Base-by-base conservation (phyloP, 805 yeast species). In the Metschnikowia colocasiae region DNA sequence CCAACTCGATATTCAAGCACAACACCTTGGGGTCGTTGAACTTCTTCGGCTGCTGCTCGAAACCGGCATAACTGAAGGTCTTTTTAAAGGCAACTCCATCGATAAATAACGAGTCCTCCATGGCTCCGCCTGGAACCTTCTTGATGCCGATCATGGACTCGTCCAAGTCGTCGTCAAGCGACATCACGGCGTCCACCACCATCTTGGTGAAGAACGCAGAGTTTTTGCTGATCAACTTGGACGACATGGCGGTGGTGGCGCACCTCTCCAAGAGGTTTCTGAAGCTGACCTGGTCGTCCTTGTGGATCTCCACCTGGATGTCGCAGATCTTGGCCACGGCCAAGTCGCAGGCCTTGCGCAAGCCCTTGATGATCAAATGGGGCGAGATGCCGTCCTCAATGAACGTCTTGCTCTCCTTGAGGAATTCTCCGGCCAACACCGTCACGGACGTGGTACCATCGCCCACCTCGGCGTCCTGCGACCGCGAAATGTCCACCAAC, bases 401-500 rank as follows among this genome's bases (percentile, higher is more conserved):
- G 63, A 92, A 94, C 38, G 80, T 69, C 62, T 89, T 90, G 55
- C 91, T 82, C 68, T 94, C 98, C 63, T 89, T 89, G 68, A 94
- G 78, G 51, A 94, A 76, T 71, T 94, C 99, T 47, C 97, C 97
- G 2, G 98, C 97, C 48, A 94, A 68, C 27, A 92, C 84, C 0
- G 97, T 87, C 18, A 92, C 99, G 25, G 96, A 85, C 1, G 99
- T 92, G 37, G 99, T 92, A 56, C 99, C 99, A 69, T 92, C 99
- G 50, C 99, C 99, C 54, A 94, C 96, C 67, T 92, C 98, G 50
- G 95, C 96, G 65, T 92, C 99, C 71, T 92, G 99, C 2, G 96
- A 90, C 64, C 95, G 85, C 15, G 97, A 87, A 48, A 92, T 87
- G 64, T 92, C 96, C 45, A 92, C 99, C 56, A 92, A 73, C 50